Conservation (phyloP, 2,329 filamentous ascomycete genomes). For the Sporothrix variecibatus region DNA sequence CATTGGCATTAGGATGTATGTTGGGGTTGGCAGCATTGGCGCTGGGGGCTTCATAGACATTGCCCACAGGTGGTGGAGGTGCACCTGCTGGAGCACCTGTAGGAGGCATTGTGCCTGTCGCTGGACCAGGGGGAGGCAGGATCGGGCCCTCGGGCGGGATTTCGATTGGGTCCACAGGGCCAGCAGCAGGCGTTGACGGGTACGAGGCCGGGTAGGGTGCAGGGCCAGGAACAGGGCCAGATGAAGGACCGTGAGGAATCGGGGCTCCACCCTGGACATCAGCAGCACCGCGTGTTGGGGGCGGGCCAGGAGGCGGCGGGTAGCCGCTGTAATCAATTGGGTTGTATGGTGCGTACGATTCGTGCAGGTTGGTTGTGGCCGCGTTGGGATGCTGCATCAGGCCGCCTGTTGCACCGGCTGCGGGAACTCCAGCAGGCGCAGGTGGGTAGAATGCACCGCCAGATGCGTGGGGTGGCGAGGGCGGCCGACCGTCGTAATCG, state of each 20-base stretch:
- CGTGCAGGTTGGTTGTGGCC: conserved; percentile 38
- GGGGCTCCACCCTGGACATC: conserved; percentile 31
- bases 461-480: conserved; percentile 53
- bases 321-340: conserved; percentile 48
- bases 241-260: conserved; percentile 25
- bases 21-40: too few relatives aligned
- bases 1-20: not conserved
- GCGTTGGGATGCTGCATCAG: conserved; percentile 45
- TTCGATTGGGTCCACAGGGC: not conserved
- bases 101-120: not conserved
- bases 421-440: conserved; percentile 22
- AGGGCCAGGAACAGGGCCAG: conserved; percentile 7
- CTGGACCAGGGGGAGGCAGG: not conserved
- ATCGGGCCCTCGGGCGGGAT: conserved; percentile 2
- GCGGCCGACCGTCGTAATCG: conserved; percentile 37
- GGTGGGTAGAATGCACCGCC: conserved; percentile 54
- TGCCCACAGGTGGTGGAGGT: conserved; percentile 26
- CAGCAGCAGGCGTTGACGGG: conserved; percentile 8
- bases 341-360: conserved; percentile 44
- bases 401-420: conserved; percentile 20
- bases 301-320: conserved; percentile 42
- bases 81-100: conserved; percentile 1
- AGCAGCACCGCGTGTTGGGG: conserved; percentile 33
- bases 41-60: conserved; percentile 7
- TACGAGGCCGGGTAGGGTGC: conserved; percentile 13